These are phyloP conservation scores for Fusarium torulosum DNA, from an alignment of 2,329 filamentous ascomycete species.

Conservation along the genomic window DNA sequence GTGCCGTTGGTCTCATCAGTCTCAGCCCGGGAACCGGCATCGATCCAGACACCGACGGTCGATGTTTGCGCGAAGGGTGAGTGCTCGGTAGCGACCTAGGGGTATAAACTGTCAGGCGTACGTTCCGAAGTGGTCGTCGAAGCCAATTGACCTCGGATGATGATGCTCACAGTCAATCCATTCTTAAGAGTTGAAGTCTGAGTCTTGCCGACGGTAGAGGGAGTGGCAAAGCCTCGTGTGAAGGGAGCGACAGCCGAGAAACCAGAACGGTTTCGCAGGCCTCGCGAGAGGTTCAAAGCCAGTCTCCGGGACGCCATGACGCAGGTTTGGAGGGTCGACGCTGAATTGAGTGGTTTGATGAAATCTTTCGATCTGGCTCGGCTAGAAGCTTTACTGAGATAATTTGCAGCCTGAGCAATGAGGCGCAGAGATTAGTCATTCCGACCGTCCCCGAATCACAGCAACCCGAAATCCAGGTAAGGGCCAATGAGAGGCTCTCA, in stretches of 20 bases:
- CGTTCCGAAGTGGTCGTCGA: slow-evolving; percentile 35
- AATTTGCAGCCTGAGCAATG: slow-evolving; percentile 59
- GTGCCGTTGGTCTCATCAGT: slow-evolving; percentile 99
- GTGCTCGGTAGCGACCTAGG: slow-evolving; percentile 95
- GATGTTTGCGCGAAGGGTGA: slow-evolving; percentile 98
- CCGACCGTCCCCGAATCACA: slow-evolving; percentile 58
- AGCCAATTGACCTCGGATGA: slow-evolving; percentile 56
- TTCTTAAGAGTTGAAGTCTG: slow-evolving; percentile 97
- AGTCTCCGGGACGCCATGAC: slow-evolving; percentile 97
- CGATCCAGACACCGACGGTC: slow-evolving; percentile 99
- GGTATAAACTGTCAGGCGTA: slow-evolving; percentile 44
- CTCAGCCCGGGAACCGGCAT: slow-evolving; percentile 97
- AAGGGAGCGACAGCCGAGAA: slow-evolving; percentile 82
- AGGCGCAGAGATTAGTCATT: slow-evolving; percentile 56
- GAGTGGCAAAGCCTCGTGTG: slow-evolving; percentile 90
- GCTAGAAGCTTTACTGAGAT: slow-evolving; percentile 61
- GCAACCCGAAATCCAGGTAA: slow-evolving; percentile 22
- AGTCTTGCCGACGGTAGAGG: slow-evolving; percentile 83
- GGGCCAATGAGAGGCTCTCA: slow-evolving; percentile 53
- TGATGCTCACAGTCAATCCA: slow-evolving; percentile 85
- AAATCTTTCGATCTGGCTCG: slow-evolving; percentile 61
- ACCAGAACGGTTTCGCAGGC: slow-evolving; percentile 88
- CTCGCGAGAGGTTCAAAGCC: slow-evolving; percentile 92
- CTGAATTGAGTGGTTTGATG: slow-evolving; percentile 69
- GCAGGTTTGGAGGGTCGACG: slow-evolving; percentile 64